Evolutionary conservation across 2,329 filamentous ascomycete species (phyloP).

Genomic region (Gnomoniopsis smithogilvyi): DNA sequence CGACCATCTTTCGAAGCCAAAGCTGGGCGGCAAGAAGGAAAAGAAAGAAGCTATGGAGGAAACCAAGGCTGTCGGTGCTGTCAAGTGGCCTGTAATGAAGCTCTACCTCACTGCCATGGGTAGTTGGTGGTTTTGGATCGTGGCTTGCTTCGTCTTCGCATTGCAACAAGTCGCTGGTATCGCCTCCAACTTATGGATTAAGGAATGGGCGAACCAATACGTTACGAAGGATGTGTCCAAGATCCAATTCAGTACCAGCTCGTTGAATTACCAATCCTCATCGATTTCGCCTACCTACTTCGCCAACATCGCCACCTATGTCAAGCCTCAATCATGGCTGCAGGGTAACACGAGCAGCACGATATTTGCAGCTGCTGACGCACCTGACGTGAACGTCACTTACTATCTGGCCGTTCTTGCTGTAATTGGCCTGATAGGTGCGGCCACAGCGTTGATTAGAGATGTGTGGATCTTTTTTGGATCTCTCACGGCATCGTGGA

Average conservation of each 20-base stretch:
- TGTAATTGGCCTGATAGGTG: slow-evolving; percentile 71
- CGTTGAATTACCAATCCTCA: slow-evolving; percentile 32
- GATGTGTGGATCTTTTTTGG: slow-evolving; percentile 92
- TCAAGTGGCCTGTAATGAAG: slow-evolving; percentile 81
- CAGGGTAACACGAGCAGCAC: slow-evolving; percentile 37
- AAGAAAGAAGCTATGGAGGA: slow-evolving; percentile 63
- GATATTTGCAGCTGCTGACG: slow-evolving; percentile 31
- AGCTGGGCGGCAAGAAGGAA: slow-evolving; percentile 43
- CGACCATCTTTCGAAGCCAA: slow-evolving; percentile 41
- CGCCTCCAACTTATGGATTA: slow-evolving; percentile 91
- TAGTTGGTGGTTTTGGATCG: slow-evolving; percentile 91
- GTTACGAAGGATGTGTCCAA: slow-evolving; percentile 40
- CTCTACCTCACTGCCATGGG: slow-evolving; percentile 91
- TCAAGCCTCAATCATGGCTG: slow-evolving; percentile 31
- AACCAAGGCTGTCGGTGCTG: slow-evolving; percentile 77
- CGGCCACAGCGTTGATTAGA: slow-evolving; percentile 75
- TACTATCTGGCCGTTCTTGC: slow-evolving; percentile 88
- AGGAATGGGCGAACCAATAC: slow-evolving; percentile 93
- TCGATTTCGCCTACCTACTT: slow-evolving; percentile 36
- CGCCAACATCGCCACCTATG: slow-evolving; percentile 36
- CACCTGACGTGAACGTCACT: slow-evolving; percentile 66
- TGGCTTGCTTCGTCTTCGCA: slow-evolving; percentile 71
- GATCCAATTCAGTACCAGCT: slow-evolving; percentile 32
- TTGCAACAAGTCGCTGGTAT: slow-evolving; percentile 83
- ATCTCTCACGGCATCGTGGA: slow-evolving; percentile 81